Evolutionary conservation across 768 basidiomycete species (phyloP).

Genomic region (Boletus subcaerulescens): DNA sequence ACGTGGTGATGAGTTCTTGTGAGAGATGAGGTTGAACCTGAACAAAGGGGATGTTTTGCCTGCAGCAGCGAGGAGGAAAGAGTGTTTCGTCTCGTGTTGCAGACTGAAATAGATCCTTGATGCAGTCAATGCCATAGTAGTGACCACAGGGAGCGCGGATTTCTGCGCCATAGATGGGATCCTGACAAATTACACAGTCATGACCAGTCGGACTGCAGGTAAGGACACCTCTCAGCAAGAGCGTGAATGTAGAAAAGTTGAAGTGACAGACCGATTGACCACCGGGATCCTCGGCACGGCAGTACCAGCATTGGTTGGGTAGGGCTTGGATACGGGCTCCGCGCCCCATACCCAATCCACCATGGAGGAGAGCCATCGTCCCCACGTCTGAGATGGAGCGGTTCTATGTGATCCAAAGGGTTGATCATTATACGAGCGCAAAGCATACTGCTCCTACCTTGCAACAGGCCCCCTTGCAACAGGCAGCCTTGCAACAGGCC

Average conservation of each 20-base stretch:
- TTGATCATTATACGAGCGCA: background rate
- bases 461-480: background rate
- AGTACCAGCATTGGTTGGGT: background rate
- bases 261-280: conserved; percentile 16
- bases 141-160: conserved; percentile 35
- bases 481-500: conserved; percentile 4
- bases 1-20: conserved; percentile 13
- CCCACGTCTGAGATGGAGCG: conserved; percentile 8
- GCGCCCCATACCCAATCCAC: background rate
- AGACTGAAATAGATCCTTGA: conserved; percentile 33
- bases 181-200: conserved; percentile 35
- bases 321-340: background rate
- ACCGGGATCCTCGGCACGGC: background rate
- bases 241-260: background rate
- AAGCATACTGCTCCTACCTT: conserved; percentile 8
- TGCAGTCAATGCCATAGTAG: conserved; percentile 34
- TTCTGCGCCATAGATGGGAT: conserved; percentile 28
- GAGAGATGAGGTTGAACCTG: conserved; percentile 27
- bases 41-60: conserved; percentile 27
- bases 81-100: conserved; percentile 38
- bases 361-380: conserved; percentile 21
- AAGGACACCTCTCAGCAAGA: background rate
- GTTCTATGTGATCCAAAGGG: background rate
- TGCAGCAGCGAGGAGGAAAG: conserved; percentile 41
- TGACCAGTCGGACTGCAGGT: conserved; percentile 22